Evolutionary conservation across 2,329 filamentous ascomycete genomes (phyloP).

Genomic region (Colletotrichum zoysiae): DNA sequence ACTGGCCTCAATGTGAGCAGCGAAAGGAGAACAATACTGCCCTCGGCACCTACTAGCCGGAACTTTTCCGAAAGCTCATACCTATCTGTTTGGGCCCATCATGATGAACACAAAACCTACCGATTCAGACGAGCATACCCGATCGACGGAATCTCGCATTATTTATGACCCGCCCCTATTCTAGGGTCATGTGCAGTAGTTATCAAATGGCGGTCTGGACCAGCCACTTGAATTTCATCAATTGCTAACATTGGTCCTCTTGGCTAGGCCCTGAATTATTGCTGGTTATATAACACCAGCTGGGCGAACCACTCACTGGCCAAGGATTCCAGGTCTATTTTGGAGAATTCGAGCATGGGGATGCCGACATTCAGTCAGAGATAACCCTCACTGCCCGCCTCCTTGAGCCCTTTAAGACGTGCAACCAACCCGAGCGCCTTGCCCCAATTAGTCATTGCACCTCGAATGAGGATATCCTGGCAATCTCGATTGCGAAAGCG

Average conservation of each 20-base stretch:
- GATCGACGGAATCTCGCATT: background rate
- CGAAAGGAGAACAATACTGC: background rate
- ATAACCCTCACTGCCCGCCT: background rate
- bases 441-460: background rate
- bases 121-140: constrained; percentile 22
- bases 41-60: background rate
- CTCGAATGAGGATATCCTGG: constrained; percentile 6
- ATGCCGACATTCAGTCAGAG: background rate
- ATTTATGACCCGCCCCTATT: background rate
- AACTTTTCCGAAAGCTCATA: background rate
- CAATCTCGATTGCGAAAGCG: constrained; percentile 14
- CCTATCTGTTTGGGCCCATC: background rate
- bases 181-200: background rate
- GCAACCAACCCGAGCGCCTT: background rate
- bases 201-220: constrained; percentile 23
- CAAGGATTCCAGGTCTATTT: constrained; percentile 17
- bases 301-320: background rate
- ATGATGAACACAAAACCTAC: background rate
- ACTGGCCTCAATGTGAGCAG: constrained; percentile 16
- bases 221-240: background rate
- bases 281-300: constrained; percentile 3
- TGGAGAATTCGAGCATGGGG: background rate
- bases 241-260: background rate
- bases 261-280: background rate
- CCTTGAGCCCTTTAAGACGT: constrained; percentile 6